phyloP scores from a whole-genome alignment of 2,329 filamentous ascomycete species.

The Talaromyces sp. region DNA sequence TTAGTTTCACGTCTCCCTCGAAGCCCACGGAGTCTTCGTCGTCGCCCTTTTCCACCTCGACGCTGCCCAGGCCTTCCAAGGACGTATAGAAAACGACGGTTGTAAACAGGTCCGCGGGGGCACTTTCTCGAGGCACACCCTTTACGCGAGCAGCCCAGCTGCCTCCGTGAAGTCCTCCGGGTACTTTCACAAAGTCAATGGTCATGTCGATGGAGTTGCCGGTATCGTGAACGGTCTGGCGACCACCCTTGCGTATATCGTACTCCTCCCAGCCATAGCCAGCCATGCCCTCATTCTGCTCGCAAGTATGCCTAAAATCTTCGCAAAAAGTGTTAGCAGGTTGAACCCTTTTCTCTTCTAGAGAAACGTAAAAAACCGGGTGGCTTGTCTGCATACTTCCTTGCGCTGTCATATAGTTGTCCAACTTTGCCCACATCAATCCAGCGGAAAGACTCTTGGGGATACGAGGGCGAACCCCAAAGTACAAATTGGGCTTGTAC shows the following conservation, averaged over 20 bases:
- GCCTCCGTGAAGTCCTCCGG: slow-evolving; percentile 77
- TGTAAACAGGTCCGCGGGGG: slow-evolving; percentile 63
- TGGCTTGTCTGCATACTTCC: slow-evolving; percentile 54
- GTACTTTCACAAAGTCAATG: slow-evolving; percentile 89
- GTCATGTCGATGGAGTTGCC: slow-evolving; percentile 86
- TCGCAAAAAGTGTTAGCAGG: slow-evolving; percentile 1
- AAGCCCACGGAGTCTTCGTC: slow-evolving; percentile 45
- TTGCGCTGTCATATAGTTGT: slow-evolving; percentile 71
- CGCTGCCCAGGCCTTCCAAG: slow-evolving; percentile 68
- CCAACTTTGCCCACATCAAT: slow-evolving; percentile 83
- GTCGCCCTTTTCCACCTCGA: slow-evolving; percentile 57
- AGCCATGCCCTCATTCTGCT: slow-evolving; percentile 88
- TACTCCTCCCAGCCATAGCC: slow-evolving; percentile 99
- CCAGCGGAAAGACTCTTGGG: slow-evolving; percentile 77
- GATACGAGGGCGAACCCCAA: slow-evolving; percentile 78
- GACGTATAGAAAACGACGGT: slow-evolving; percentile 77
- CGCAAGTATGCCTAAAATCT: slow-evolving; percentile 88
- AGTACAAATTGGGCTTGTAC: slow-evolving; percentile 91
- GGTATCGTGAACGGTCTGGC: slow-evolving; percentile 85
- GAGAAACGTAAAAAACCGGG: background rate
- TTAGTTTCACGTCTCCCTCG: slow-evolving; percentile 61
- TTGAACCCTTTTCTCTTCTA: background rate
- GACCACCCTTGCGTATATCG: slow-evolving; percentile 79
- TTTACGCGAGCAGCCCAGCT: slow-evolving; percentile 89
- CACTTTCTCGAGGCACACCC: slow-evolving; percentile 70